Conservation (phyloP, 768 basidiomycete genomes). For the Polyporus arcularius region DNA sequence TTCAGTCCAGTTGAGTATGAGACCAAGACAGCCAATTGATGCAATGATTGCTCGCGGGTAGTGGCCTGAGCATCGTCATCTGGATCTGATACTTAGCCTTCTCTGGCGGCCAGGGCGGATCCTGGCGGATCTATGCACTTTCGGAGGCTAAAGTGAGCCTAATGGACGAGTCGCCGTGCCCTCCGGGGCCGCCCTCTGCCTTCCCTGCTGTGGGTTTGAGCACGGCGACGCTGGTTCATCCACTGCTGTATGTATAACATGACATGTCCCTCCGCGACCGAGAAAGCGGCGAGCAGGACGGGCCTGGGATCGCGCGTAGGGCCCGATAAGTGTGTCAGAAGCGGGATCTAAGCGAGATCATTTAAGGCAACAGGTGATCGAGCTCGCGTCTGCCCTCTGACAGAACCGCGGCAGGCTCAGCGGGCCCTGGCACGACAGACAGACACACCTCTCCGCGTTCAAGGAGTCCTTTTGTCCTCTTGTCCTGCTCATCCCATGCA, state of each 20-base stretch:
- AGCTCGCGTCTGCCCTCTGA: background rate
- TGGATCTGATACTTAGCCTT: background rate
- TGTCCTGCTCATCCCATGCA: conserved; percentile 2
- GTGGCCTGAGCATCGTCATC: no score
- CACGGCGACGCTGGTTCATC: background rate
- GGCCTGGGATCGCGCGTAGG: background rate
- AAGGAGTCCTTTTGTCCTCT: background rate
- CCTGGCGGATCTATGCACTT: conserved; percentile 16
- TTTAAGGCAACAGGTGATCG: conserved; percentile 9
- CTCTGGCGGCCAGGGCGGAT: conserved; percentile 8
- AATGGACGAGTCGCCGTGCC: background rate
- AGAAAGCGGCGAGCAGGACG: background rate
- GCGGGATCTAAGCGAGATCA: conserved; percentile 14
- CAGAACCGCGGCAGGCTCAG: conserved; percentile 2
- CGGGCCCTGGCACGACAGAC: conserved; percentile 1
- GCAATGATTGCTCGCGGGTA: no score
- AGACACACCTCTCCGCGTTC: background rate
- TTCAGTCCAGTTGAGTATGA: no score
- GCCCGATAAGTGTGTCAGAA: background rate
- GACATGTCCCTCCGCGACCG: no score
- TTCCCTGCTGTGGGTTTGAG: no score
- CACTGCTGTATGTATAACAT: no score
- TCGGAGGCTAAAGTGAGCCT: conserved; percentile 1
- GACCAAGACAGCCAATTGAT: no score
- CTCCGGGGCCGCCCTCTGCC: background rate